These are phyloP conservation scores for Phoma sp. DNA, from an alignment of 2,329 filamentous ascomycete genomes.

Conservation along the genomic window DNA sequence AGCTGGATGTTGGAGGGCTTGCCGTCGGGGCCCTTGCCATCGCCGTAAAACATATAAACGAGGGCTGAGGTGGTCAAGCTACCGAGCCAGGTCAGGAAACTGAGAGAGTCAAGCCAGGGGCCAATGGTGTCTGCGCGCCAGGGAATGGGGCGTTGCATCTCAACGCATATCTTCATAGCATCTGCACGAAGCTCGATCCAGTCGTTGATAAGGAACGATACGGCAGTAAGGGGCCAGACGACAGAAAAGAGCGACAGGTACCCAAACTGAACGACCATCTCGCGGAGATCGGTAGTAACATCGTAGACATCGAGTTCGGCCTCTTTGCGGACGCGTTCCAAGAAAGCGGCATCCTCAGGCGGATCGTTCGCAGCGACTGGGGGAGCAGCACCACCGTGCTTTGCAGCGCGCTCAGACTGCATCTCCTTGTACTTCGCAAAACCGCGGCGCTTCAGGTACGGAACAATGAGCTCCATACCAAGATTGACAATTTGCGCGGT, in stretches of 20 bases:
- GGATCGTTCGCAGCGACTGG: slow-evolving; percentile 66
- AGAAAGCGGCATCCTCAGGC: slow-evolving; percentile 80
- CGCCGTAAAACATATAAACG: slow-evolving; percentile 84
- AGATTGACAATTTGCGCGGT: slow-evolving; percentile 93
- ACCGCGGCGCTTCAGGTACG: slow-evolving; percentile 80
- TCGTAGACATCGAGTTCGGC: slow-evolving; percentile 85
- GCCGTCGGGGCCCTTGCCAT: slow-evolving; percentile 70
- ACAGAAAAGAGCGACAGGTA: slow-evolving; percentile 92
- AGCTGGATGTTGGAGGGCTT: slow-evolving; percentile 74
- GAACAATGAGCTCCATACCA: slow-evolving; percentile 82
- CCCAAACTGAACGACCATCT: slow-evolving; percentile 69
- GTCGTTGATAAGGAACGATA: slow-evolving; percentile 92
- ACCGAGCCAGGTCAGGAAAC: slow-evolving; percentile 92
- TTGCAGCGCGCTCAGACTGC: slow-evolving; percentile 65
- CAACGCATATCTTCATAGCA: slow-evolving; percentile 89
- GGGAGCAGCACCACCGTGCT: slow-evolving; percentile 61
- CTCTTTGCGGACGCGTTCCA: slow-evolving; percentile 82
- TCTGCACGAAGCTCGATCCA: slow-evolving; percentile 95
- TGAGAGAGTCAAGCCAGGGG: slow-evolving; percentile 85
- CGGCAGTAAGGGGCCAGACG: slow-evolving; percentile 90
- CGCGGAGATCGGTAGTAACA: slow-evolving; percentile 86
- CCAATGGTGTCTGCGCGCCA: slow-evolving; percentile 93
- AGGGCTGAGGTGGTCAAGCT: slow-evolving; percentile 86
- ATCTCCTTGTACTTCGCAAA: slow-evolving; percentile 82
- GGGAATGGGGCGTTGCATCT: slow-evolving; percentile 87